These are phyloP conservation scores for Candida boidinii DNA, from an alignment of 805 yeast species.

Conservation along the genomic window DNA sequence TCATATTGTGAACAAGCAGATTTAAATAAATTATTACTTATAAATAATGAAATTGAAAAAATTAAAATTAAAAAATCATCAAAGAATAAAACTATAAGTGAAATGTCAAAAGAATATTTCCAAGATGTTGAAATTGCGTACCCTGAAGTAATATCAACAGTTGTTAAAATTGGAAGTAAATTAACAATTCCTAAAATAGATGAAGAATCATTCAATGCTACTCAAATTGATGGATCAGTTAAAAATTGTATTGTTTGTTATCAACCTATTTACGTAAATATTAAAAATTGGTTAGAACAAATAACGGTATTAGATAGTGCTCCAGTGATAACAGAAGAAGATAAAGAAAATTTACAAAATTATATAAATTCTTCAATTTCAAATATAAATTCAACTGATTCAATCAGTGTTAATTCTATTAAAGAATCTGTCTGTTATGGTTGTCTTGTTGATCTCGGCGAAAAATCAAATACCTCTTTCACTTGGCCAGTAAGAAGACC, in stretches of 20 bases:
- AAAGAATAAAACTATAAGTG: constrained; percentile 75
- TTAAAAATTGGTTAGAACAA: constrained; percentile 56
- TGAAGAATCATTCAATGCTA: neutral
- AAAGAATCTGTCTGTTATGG: constrained; percentile 50
- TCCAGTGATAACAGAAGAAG: constrained; percentile 34
- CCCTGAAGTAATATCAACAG: constrained; percentile 87
- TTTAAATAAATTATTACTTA: constrained; percentile 25
- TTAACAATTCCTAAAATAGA: constrained; percentile 37
- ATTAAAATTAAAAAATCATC: constrained; percentile 32
- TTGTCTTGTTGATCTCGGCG: constrained; percentile 57
- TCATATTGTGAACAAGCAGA: constrained; percentile 40
- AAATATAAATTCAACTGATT: neutral
- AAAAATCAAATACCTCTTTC: constrained; percentile 23
- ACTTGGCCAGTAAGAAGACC: constrained; percentile 22
- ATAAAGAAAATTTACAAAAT: constrained; percentile 23
- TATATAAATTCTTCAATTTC: constrained; percentile 12
- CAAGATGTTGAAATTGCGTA: constrained; percentile 64
- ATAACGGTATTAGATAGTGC: constrained; percentile 58
- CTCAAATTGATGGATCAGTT: constrained; percentile 9
- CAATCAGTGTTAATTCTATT: neutral
- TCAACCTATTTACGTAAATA: constrained; percentile 42
- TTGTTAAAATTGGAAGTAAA: constrained; percentile 81
- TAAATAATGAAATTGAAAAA: constrained; percentile 8
- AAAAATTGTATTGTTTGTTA: constrained; percentile 50
- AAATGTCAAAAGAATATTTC: constrained; percentile 68